Base-by-base conservation (phyloP, 2,329 filamentous ascomycete genomes). In the Colletotrichum somersetense region DNA sequence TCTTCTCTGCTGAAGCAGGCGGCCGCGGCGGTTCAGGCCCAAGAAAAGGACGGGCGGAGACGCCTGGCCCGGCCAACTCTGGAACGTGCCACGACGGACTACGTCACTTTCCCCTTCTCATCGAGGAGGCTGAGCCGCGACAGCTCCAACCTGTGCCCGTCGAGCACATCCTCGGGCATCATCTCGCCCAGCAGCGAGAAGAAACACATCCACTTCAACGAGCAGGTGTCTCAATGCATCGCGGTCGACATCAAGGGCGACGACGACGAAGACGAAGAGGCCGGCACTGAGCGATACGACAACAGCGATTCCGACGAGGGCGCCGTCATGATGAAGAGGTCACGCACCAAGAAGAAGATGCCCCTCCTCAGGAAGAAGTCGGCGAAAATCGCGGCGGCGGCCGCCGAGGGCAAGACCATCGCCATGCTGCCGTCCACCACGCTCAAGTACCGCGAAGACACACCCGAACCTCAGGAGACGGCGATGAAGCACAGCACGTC, bases 201-300 rank as follows among this genome's bases (percentile, higher is more conserved):
- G 77, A 95, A 91, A 73, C 96, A 97, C 80, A 98, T 99, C 75
- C 94, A 97, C 78, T 99, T 99, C 81, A 96, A 98, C 79, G 93
- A 98, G 79, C 93, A 96, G 82, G 96, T 99, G 2, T 92, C 95
- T 80, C 96, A 98, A 80, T 98, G 95, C 80, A 98, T 98, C 75
- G 96, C 96, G 10, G 90, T 99, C 42, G 95, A 98, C 44, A 88
- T 91, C 76, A 97, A 97, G 83, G 91, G 93, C 74, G 91, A 92
- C 33, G 92, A 95, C 59, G 90, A 93, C 38, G 88, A 92, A 18
- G 91, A 94, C 65, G 88, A 91, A 61, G 90, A 93, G 14, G 73
- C 35, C 77, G 79, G 79, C 72, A 69, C 70, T 14, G 72, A 74
- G 26, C 76, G 72, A 5, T 85, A 83, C 71, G 85, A 85, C 53